A percentile compares a stretch with the other conserved stretches of the same genome.
These are phyloP conservation scores for Solanum chacoense DNA, from an alignment of 305 asterid genomes.

Conservation along the genomic window DNA sequence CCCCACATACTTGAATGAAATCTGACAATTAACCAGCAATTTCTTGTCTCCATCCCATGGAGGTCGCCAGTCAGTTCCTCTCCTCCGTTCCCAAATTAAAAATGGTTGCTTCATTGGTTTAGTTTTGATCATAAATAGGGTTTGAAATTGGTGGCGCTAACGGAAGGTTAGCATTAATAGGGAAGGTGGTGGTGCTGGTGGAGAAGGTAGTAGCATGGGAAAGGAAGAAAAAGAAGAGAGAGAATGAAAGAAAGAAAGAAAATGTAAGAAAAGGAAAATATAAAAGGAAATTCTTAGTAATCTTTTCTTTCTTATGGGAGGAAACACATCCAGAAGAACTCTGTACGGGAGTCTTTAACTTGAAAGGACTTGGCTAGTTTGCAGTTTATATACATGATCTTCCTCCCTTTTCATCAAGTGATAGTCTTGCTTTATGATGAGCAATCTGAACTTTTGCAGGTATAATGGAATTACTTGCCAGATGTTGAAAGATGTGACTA, in stretches of 20 bases:
- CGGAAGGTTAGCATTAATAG: neutral
- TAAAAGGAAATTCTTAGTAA: neutral
- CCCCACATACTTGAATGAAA: neutral
- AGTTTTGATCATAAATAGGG: neutral
- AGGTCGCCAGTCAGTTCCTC: neutral
- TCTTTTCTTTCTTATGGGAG: neutral
- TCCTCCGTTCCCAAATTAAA: neutral
- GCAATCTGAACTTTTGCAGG: conserved; percentile 28
- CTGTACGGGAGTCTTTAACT: neutral
- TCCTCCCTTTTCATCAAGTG: neutral
- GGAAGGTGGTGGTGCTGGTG: neutral
- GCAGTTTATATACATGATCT: neutral
- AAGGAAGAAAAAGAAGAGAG: neutral
- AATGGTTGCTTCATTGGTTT: neutral
- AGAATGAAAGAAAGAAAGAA: neutral
- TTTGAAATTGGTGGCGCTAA: neutral
- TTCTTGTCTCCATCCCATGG: neutral
- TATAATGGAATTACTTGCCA: conserved; percentile 79
- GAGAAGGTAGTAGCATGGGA: neutral
- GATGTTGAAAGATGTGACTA: conserved; percentile 65
- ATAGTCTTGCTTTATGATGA: neutral
- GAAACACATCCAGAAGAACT: neutral
- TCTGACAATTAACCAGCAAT: neutral
- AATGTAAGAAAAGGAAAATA: neutral
- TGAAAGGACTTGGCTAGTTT: neutral